Evolutionary conservation across 345 rosid species (phyloP).

Genomic region (Hibiscus tridactylites): DNA sequence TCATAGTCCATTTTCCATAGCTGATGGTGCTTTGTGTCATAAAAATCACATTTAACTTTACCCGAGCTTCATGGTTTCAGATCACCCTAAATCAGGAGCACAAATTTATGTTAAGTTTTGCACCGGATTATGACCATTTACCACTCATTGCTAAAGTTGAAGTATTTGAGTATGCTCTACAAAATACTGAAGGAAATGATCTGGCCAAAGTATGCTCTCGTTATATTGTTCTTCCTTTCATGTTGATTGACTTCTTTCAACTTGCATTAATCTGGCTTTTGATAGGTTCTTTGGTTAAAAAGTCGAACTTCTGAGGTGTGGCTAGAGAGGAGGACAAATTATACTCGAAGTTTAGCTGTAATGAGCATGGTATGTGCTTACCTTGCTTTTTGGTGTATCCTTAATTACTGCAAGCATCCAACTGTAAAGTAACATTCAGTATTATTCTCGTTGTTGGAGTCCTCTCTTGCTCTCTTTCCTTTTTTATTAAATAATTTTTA

Average conservation of each 20-base stretch:
- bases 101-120: slow-evolving; percentile 81
- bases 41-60: not conserved
- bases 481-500: not conserved
- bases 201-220: slow-evolving; percentile 60
- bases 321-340: slow-evolving; percentile 97
- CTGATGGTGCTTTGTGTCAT: not conserved
- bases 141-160: slow-evolving; percentile 90
- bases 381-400: not conserved
- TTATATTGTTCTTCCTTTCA: slow-evolving; percentile 4
- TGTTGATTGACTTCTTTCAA: slow-evolving; percentile 3
- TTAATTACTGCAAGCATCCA: not conserved
- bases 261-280: slow-evolving; percentile 10
- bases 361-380: slow-evolving; percentile 92
- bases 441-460: not conserved
- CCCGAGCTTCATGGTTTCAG: slow-evolving; percentile 38
- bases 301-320: slow-evolving; percentile 96
- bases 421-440: not conserved
- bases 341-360: slow-evolving; percentile 95
- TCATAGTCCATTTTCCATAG: not conserved
- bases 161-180: slow-evolving; percentile 82
- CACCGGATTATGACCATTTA: slow-evolving; percentile 86
- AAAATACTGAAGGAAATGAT: slow-evolving; percentile 93
- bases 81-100: slow-evolving; percentile 88
- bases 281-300: slow-evolving; percentile 95
- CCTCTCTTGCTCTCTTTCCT: not conserved